phyloP scores from a whole-genome alignment of 768 basidiomycete genomes.

The Pleurotus djamor region DNA sequence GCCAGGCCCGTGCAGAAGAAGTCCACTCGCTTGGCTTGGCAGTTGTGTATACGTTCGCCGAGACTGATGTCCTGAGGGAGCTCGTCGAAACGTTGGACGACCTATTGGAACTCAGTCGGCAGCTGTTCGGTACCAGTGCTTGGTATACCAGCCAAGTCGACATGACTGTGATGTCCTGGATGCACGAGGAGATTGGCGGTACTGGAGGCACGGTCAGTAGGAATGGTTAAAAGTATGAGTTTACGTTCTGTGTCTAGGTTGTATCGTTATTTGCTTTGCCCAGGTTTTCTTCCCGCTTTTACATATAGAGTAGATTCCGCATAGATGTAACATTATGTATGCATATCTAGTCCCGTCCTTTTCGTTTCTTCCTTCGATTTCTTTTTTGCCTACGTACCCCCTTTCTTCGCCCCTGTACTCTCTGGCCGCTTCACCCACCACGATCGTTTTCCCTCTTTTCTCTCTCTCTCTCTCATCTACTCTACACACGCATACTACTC shows the following conservation, averaged over 20 bases:
- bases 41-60: constrained; percentile 39
- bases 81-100: constrained; percentile 41
- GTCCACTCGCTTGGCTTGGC: constrained; percentile 31
- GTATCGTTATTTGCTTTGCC: background rate
- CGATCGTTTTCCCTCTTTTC: too few relatives aligned
- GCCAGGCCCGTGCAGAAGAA: constrained; percentile 11
- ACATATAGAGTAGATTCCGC: too few relatives aligned
- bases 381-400: background rate
- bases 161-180: constrained; percentile 11
- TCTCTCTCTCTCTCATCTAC: background rate
- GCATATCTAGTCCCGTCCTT: too few relatives aligned
- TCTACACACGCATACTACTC: background rate
- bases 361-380: too few relatives aligned
- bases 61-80: constrained; percentile 36
- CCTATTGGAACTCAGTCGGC: constrained; percentile 33
- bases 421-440: too few relatives aligned
- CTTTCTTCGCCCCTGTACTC: background rate
- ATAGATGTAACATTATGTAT: too few relatives aligned
- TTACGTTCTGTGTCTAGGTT: background rate
- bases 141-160: constrained; percentile 28
- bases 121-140: constrained; percentile 41
- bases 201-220: background rate
- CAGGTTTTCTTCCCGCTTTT: background rate
- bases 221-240: background rate
- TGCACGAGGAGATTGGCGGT: constrained; percentile 11